Percentiles rank a stretch among this genome's conserved stretches.
Conservation (phyloP, 2,329 filamentous ascomycete genomes). For the Trichoderma polysporum region DNA sequence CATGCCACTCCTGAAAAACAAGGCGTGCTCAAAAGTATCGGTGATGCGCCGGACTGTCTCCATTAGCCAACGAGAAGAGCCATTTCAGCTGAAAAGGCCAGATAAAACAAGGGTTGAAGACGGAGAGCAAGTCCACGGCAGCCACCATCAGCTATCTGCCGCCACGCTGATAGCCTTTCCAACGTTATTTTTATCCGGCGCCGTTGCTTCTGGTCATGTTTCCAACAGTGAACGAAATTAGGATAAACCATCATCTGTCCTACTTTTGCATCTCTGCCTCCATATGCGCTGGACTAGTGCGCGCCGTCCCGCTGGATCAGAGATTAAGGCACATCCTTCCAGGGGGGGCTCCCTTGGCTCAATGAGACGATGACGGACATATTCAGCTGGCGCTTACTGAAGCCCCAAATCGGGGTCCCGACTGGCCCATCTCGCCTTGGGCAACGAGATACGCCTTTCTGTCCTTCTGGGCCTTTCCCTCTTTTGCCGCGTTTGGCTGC, state of each 20-base stretch:
- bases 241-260: neutral
- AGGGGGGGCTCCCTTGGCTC: neutral
- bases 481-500: slow-evolving; percentile 7
- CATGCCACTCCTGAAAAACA: neutral
- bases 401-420: neutral
- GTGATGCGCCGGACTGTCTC: neutral
- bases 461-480: neutral
- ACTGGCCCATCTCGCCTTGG: neutral
- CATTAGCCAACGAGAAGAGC: slow-evolving; percentile 14
- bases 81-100: neutral
- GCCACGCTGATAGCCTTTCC: neutral
- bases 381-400: slow-evolving; percentile 8
- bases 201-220: neutral
- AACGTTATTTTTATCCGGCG: neutral
- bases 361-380: slow-evolving; percentile 10
- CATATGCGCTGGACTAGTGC: slow-evolving; percentile 16
- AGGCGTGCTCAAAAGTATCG: neutral
- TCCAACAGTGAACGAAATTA: neutral
- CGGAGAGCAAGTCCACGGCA: neutral
- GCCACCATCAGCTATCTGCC: neutral
- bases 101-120: neutral
- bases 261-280: neutral
- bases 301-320: slow-evolving; percentile 16
- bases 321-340: slow-evolving; percentile 7
- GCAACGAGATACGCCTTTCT: neutral